Conservation (phyloP, 768 basidiomycete genomes). For the Gymnopilus junonius region DNA sequence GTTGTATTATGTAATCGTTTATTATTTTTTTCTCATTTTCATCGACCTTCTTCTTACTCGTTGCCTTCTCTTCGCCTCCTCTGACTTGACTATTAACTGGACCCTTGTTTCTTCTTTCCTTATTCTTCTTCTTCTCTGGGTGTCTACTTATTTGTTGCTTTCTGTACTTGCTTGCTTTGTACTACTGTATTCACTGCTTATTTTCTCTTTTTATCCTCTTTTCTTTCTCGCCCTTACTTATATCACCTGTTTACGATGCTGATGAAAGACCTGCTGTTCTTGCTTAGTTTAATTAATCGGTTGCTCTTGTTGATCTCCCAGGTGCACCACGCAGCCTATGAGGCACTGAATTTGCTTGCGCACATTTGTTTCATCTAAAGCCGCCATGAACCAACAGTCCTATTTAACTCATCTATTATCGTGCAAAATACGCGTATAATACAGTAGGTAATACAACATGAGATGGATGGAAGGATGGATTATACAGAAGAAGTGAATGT, state of each 20-base stretch:
- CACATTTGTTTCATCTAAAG: too few species aligned
- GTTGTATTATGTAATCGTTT: background rate
- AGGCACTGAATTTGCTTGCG: too few species aligned
- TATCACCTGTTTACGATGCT: background rate
- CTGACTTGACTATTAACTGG: background rate
- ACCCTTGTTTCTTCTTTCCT: background rate
- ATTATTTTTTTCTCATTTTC: background rate
- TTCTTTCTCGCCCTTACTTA: background rate
- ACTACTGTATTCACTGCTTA: constrained; percentile 19
- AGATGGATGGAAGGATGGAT: background rate
- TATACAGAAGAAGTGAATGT: background rate
- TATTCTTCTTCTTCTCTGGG: too few species aligned
- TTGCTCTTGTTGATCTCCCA: background rate
- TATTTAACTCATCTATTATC: constrained; percentile 5
- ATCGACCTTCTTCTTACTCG: background rate
- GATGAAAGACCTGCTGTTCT: background rate
- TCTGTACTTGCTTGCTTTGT: constrained; percentile 6
- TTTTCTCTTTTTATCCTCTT: constrained; percentile 1
- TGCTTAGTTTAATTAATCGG: background rate
- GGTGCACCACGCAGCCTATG: too few species aligned
- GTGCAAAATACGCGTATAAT: background rate
- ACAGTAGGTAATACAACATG: background rate
- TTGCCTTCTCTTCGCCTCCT: background rate
- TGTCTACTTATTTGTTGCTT: background rate
- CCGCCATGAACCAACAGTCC: too few species aligned